Percentiles rank a stretch among this genome's conserved stretches.
These are phyloP conservation scores for Albizia julibrissin DNA, from an alignment of 306 rosid species.

Conservation along the genomic window DNA sequence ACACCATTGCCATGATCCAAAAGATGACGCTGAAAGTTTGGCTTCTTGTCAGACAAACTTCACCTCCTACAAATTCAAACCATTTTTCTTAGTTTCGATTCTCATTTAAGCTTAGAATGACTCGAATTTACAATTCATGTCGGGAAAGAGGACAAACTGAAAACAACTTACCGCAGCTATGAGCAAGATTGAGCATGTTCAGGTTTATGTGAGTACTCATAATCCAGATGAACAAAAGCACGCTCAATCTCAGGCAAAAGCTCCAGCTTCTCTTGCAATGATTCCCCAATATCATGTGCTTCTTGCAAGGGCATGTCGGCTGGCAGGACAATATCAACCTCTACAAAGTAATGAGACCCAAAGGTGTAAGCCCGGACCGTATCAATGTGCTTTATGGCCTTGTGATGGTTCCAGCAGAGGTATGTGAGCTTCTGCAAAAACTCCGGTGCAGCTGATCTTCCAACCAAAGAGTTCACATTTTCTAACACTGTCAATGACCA, in stretches of 20 bases:
- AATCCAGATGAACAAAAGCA: conserved; percentile 95
- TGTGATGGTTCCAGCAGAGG: conserved; percentile 97
- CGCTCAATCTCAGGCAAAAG: conserved; percentile 88
- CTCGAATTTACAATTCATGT: conserved; percentile 24
- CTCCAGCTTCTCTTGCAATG: conserved; percentile 88
- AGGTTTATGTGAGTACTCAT: conserved; percentile 91
- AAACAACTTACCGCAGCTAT: conserved; percentile 32
- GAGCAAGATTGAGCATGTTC: conserved; percentile 82
- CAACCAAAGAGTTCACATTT: conserved; percentile 90
- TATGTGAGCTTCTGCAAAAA: conserved; percentile 89
- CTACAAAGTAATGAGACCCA: conserved; percentile 95
- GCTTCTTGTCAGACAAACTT: conserved; percentile 19
- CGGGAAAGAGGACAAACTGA: conserved; percentile 9
- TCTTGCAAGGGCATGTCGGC: conserved; percentile 81
- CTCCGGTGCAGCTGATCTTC: conserved; percentile 91
- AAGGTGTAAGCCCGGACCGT: conserved; percentile 93
- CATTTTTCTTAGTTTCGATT: conserved; percentile 3
- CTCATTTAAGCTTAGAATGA: not conserved
- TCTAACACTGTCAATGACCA: conserved; percentile 96
- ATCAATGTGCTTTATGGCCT: conserved; percentile 82
- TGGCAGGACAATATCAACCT: conserved; percentile 93
- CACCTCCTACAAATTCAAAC: conserved; percentile 1
- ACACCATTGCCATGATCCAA: not conserved
- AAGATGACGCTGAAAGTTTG: not conserved
- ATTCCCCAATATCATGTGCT: conserved; percentile 95